Conservation (phyloP, 2,329 filamentous ascomycete species). For the Tricladium varicosporioides region DNA sequence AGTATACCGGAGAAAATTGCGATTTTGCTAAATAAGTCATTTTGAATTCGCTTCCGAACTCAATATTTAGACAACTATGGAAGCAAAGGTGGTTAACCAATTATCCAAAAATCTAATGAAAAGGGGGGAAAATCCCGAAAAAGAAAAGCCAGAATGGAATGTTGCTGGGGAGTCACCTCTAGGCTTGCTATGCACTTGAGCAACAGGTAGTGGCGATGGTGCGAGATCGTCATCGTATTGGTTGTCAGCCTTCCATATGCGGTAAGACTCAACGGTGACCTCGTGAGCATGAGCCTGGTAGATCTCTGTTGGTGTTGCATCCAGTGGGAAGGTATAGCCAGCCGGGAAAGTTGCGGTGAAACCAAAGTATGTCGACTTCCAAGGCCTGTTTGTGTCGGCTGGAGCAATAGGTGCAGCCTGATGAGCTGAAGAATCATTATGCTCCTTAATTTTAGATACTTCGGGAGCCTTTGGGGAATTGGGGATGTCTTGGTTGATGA, state of each 20-base stretch:
- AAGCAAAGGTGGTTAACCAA: not conserved
- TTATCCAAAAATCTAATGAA: not conserved
- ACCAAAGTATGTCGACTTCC: not conserved
- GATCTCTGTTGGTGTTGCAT: slow-evolving; percentile 6
- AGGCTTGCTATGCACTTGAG: not conserved
- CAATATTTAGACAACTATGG: not conserved
- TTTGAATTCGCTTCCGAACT: not conserved
- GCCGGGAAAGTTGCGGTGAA: slow-evolving; percentile 2
- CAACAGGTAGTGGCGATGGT: not conserved
- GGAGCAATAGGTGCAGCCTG: too few species aligned
- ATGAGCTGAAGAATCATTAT: too few species aligned
- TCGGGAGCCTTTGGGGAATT: not conserved
- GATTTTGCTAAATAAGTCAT: not conserved
- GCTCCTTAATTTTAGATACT: too few species aligned
- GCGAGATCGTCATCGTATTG: not conserved
- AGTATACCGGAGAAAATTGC: too few species aligned
- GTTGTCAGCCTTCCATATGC: slow-evolving; percentile 6
- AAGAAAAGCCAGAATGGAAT: too few species aligned
- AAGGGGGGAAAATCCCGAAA: too few species aligned
- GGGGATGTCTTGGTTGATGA: not conserved
- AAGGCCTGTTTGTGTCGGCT: too few species aligned
- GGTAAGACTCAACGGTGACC: slow-evolving; percentile 10
- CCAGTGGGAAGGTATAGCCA: slow-evolving; percentile 1
- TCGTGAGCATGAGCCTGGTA: slow-evolving; percentile 4
- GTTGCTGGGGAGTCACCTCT: not conserved